phyloP scores from a whole-genome alignment of 257 asterid genomes.

The Salvia rosmarinus region DNA sequence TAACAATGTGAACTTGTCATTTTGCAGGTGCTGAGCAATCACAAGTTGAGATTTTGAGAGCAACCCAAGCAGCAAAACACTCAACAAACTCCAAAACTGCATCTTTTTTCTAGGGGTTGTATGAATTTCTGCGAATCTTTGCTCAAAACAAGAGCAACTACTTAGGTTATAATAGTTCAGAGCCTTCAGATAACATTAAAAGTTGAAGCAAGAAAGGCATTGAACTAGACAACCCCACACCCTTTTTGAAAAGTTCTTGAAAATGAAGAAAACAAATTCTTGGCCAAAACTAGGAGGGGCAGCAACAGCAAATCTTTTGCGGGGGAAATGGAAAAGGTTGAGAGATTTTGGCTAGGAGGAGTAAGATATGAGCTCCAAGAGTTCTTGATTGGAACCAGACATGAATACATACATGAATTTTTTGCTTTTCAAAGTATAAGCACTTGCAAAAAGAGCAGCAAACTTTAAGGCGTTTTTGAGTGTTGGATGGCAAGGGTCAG shows the following conservation, averaged over 20 bases:
- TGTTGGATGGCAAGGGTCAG: slow-evolving; percentile 12
- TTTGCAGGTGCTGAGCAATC: slow-evolving; percentile 36
- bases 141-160: slow-evolving; percentile 21
- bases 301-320: slow-evolving; percentile 6
- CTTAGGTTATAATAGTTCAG: neutral
- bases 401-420: slow-evolving; percentile 1
- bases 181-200: slow-evolving; percentile 23
- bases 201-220: slow-evolving; percentile 33
- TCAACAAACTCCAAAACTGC: slow-evolving; percentile 46
- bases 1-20: slow-evolving; percentile 51
- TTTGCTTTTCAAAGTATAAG: neutral
- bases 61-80: slow-evolving; percentile 52
- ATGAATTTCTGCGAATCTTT: slow-evolving; percentile 19
- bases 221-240: slow-evolving; percentile 27
- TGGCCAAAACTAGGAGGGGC: slow-evolving; percentile 17
- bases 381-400: slow-evolving; percentile 24
- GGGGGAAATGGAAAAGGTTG: neutral
- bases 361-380: neutral
- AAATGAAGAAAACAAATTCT: slow-evolving; percentile 23
- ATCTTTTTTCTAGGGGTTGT: slow-evolving; percentile 40
- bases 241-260: slow-evolving; percentile 38
- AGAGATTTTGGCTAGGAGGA: neutral
- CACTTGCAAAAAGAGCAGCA: slow-evolving; percentile 14
- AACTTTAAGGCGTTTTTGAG: neutral
- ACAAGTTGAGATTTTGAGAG: slow-evolving; percentile 53